These are phyloP conservation scores for Wickerhamiella azymoides DNA, from an alignment of 805 yeast species.

Conservation along the genomic window DNA sequence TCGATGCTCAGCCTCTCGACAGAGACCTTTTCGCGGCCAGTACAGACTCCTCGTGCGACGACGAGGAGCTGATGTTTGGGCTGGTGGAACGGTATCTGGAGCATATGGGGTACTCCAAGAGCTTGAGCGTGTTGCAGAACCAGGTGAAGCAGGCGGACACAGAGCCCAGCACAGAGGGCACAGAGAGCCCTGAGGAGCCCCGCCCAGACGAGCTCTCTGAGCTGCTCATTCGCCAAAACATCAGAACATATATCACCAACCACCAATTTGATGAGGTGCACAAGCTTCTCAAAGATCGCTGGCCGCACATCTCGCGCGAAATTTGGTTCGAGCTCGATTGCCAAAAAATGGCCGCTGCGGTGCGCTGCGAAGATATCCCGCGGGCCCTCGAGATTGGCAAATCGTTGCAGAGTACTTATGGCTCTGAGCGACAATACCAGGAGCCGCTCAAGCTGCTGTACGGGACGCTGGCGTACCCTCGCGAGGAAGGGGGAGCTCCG, in stretches of 20 bases:
- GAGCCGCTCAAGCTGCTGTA: slow-evolving; percentile 1
- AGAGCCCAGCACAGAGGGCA: no score
- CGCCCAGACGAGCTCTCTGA: slow-evolving; percentile 1
- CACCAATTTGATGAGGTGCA: slow-evolving; percentile 35
- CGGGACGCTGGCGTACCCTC: slow-evolving; percentile 8
- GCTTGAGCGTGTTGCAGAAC: slow-evolving; percentile 35
- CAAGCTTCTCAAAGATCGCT: slow-evolving; percentile 22
- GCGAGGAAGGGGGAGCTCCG: slow-evolving; percentile 5
- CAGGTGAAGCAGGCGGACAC: no score
- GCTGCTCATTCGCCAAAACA: slow-evolving; percentile 28
- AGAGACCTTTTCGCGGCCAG: slow-evolving; percentile 2
- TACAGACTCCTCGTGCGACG: not conserved
- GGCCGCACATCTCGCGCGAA: not conserved
- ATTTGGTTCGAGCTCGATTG: slow-evolving; percentile 32
- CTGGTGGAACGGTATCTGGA: slow-evolving; percentile 37
- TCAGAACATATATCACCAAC: slow-evolving; percentile 31
- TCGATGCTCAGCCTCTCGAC: slow-evolving; percentile 9
- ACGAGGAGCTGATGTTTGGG: slow-evolving; percentile 21
- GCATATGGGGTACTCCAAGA: slow-evolving; percentile 45
- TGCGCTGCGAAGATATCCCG: slow-evolving; percentile 17
- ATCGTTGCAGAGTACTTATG: slow-evolving; percentile 2
- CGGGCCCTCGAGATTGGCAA: slow-evolving; percentile 12
- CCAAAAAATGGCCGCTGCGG: slow-evolving; percentile 31
- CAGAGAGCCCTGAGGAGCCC: not conserved
- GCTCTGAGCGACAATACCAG: not conserved